Conservation (phyloP, 257 asterid species). For the Jacaranda copaia region DNA sequence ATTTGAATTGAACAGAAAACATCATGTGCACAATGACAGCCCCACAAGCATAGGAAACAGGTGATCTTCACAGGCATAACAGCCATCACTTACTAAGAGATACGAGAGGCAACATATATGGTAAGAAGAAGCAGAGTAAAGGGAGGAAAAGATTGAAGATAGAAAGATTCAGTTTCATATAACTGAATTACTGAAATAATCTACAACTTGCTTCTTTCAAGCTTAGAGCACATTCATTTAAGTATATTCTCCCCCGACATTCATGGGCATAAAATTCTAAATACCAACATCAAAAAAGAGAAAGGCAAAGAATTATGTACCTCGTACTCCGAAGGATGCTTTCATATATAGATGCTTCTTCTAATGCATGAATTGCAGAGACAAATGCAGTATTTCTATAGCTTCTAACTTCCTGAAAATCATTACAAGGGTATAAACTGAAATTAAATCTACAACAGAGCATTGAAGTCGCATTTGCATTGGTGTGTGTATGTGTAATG, state of each 20-base stretch:
- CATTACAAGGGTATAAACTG: constrained; percentile 5
- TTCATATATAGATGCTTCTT: constrained; percentile 61
- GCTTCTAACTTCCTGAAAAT: constrained; percentile 52
- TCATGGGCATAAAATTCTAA: not conserved
- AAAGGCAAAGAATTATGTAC: constrained; percentile 33
- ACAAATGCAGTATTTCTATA: constrained; percentile 48
- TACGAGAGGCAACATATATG: not conserved
- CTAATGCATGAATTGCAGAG: constrained; percentile 65
- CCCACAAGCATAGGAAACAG: too few species aligned
- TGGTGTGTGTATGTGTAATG: not conserved
- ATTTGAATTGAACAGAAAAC: too few species aligned
- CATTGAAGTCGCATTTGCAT: not conserved
- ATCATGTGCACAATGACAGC: too few species aligned
- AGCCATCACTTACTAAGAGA: too few species aligned
- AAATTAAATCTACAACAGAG: not conserved
- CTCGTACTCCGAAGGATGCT: constrained; percentile 63
- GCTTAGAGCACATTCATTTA: too few species aligned
- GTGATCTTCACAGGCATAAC: too few species aligned
- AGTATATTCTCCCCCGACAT: too few species aligned
- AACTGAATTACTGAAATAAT: too few species aligned
- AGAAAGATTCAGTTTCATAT: too few species aligned
- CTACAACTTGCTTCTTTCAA: too few species aligned
- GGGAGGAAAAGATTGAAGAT: too few species aligned
- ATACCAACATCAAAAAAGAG: not conserved
- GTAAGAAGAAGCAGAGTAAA: not conserved